Base-by-base conservation (phyloP, 2,329 filamentous ascomycete species). In the Fusarium nygamai region DNA sequence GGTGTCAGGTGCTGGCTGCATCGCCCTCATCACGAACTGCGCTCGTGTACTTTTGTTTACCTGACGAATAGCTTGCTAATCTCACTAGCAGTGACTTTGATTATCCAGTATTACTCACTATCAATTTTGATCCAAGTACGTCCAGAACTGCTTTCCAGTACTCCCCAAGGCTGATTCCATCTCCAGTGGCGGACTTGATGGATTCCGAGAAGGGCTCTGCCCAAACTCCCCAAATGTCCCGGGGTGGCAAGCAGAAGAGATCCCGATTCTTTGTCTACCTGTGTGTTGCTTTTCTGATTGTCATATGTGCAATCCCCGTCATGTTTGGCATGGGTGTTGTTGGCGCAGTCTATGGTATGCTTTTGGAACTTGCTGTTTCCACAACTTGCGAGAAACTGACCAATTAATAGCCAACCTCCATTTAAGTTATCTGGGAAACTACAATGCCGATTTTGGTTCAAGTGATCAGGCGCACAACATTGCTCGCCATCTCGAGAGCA, bases 321-420 rank as follows among this genome's bases (percentile, higher is more conserved):
- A 75, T 81, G 71, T 79, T 82, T 69, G 78, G 75, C 33, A 76
- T 81, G 51, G 78, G 79, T 20, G 41, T 82, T 41, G 43, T 81
- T 46, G 76, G 77, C 31, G 74, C 78, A 61, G 36, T 64, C 47
- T 81, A 76, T 60, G 74, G 80, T 82, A 74, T 29, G 74, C 51
- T 27, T 41, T 24, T 47, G 10, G 19, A 44, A 47, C 31, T 29
- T 6, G 22, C 24, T n/a, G 39, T 39, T n/a, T n/a, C 39, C 41
- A 43, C n/a, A 29, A 19, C 17, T 57, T n/a, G 54, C 54, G 24
- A 33, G 36, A 13, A 13, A 48, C 62, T 76, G 43, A 69, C 74
- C 31, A 46, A 29, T 38, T n/a, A 34, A 24, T 39, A 70, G 69
- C 47, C 27, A 61, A 67, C 14, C 20, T 31, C 46, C 27, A 22